Percentiles rank a stretch among this genome's conserved stretches.
Evolutionary conservation across 306 rosid species (phyloP).

Genomic region (Datisca glomerata): DNA sequence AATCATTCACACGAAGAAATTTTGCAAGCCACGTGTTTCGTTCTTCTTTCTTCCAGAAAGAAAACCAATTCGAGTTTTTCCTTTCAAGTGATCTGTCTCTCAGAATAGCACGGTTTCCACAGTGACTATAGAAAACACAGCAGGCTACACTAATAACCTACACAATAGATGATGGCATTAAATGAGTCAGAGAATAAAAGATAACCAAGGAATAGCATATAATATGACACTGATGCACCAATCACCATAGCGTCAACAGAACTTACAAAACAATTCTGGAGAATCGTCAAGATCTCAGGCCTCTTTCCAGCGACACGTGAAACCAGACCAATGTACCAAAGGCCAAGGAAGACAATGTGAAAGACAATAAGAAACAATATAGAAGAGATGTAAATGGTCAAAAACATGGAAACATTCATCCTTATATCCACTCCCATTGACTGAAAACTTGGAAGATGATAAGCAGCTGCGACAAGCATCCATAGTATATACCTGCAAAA

Average conservation of each 20-base stretch:
- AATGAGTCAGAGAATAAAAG: background rate
- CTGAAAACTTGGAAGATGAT: constrained; percentile 95
- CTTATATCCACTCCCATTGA: constrained; percentile 98
- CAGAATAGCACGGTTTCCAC: constrained; percentile 81
- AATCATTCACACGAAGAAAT: constrained; percentile 71
- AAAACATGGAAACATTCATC: constrained; percentile 81
- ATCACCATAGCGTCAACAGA: constrained; percentile 6
- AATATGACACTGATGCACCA: background rate
- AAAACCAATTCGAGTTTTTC: constrained; percentile 49
- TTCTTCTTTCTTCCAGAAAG: constrained; percentile 70
- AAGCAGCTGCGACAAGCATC: constrained; percentile 94
- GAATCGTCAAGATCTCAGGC: constrained; percentile 70
- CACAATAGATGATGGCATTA: constrained; percentile 12
- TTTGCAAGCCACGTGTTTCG: constrained; percentile 74
- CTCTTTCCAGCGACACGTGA: constrained; percentile 97
- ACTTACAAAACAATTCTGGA: constrained; percentile 92
- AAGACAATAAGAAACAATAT: constrained; percentile 75
- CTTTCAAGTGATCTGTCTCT: constrained; percentile 42
- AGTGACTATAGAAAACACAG: constrained; percentile 97
- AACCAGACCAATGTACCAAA: constrained; percentile 92
- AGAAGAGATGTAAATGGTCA: constrained; percentile 79
- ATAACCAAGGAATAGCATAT: constrained; percentile 11
- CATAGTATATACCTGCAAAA: constrained; percentile 74
- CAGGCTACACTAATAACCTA: constrained; percentile 97
- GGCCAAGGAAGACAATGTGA: constrained; percentile 77